These are phyloP conservation scores for Daldinia eschscholtzii DNA, from an alignment of 2,329 filamentous ascomycete species.

Conservation along the genomic window DNA sequence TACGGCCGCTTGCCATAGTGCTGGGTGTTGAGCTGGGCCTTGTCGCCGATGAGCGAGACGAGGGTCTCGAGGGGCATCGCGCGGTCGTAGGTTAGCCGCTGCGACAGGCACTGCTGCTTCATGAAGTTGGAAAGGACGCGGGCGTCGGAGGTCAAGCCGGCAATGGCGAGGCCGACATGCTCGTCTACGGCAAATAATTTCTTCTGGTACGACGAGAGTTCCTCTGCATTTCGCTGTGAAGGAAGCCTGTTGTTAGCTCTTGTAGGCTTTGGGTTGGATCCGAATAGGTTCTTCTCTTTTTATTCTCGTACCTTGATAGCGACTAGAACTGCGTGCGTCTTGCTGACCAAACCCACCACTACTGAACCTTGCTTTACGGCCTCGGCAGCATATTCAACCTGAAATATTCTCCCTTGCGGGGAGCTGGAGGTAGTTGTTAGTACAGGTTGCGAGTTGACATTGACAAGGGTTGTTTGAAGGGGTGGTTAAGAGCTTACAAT, in stretches of 20 bases:
- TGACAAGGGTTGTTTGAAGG: constrained; percentile 28
- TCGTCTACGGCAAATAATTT: constrained; percentile 98
- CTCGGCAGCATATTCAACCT: constrained; percentile 98
- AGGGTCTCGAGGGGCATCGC: constrained; percentile 91
- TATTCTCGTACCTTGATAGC: constrained; percentile 83
- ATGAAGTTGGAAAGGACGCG: constrained; percentile 99
- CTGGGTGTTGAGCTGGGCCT: constrained; percentile 97
- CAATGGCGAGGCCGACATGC: constrained; percentile 94
- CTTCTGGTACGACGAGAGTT: constrained; percentile 99
- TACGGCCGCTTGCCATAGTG: constrained; percentile 97
- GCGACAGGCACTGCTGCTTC: constrained; percentile 98
- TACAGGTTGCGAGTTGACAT: constrained; percentile 31
- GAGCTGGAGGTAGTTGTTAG: constrained; percentile 71
- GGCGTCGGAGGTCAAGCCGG: constrained; percentile 95
- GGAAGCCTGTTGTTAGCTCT: constrained; percentile 19
- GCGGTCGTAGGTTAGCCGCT: constrained; percentile 95
- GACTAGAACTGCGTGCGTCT: constrained; percentile 95
- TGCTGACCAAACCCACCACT: constrained; percentile 96
- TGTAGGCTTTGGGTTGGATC: constrained; percentile 10
- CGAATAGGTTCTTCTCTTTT: not conserved
- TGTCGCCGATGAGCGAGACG: constrained; percentile 92
- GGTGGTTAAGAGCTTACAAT: constrained; percentile 75
- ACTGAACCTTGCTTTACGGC: constrained; percentile 99
- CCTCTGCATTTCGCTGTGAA: constrained; percentile 92
- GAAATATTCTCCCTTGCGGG: constrained; percentile 98